Percentiles rank a stretch among this genome's conserved stretches.
Conservation (phyloP, 2,329 filamentous ascomycete genomes). For the Cordyceps militaris region DNA sequence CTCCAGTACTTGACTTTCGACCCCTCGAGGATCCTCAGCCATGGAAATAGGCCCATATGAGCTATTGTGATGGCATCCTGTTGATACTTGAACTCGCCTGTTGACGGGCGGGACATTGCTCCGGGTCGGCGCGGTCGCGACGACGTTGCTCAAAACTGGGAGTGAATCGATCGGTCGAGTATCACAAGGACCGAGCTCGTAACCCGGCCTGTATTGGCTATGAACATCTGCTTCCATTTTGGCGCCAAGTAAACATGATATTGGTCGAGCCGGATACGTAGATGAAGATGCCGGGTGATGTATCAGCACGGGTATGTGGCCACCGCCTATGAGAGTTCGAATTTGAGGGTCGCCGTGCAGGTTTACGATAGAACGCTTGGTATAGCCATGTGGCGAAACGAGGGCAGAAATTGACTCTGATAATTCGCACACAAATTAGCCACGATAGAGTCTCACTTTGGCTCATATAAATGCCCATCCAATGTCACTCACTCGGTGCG, state of each 20-base stretch:
- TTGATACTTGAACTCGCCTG: neutral
- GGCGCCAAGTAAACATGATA: constrained; percentile 3
- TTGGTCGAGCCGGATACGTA: neutral
- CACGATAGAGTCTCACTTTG: constrained; percentile 1
- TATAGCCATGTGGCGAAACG: neutral
- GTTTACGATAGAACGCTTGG: neutral
- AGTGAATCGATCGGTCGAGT: constrained; percentile 2
- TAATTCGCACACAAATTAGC: neutral
- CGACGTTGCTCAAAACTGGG: neutral
- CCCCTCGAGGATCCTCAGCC: neutral
- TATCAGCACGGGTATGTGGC: neutral
- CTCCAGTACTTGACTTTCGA: neutral
- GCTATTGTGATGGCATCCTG: neutral
- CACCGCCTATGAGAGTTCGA: constrained; percentile 6
- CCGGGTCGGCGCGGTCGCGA: neutral
- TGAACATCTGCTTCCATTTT: constrained; percentile 11
- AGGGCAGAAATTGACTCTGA: neutral
- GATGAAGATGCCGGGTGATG: neutral
- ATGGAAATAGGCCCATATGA: neutral
- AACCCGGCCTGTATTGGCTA: neutral
- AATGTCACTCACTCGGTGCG: constrained; percentile 13
- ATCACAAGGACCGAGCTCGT: neutral
- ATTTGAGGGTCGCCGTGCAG: neutral
- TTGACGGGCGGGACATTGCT: neutral
- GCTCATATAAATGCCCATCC: constrained; percentile 8